Evolutionary conservation across 1,284 basidiomycete genomes (phyloP), one percentile per base, ranked within the genome.

Genomic region (Irpex sp.): DNA sequence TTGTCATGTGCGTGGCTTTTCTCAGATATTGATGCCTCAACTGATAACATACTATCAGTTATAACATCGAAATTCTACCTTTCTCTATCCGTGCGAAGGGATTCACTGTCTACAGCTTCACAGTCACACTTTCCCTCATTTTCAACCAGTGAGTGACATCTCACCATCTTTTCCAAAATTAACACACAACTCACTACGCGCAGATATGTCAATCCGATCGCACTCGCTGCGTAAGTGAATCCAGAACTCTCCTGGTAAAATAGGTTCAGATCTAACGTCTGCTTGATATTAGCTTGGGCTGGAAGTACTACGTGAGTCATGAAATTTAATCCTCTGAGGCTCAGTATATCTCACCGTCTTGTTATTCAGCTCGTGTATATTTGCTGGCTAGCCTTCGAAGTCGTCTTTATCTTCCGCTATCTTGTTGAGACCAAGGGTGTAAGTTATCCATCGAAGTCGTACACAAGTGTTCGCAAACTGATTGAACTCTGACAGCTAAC

Each of bases 51-150:
- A 1, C n/a, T 44, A n/a, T 9, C 44, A 74, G 72, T 17, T 86
- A 87, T 73, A 84, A 82, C 1, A 78, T 86, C 60, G 85, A 87
- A 71, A 86, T 86, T 65, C 72, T 86, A 57, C 85, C 85, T 0
- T 85, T 77, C 72, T 72, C 78, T 15, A 75, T 88, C 54, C 84
- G 86, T 49, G 83, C 87, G 19, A 87, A 88, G 74, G 86, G 85
- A 19, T 81, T 86, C 71, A 84, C 81, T 26, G 73, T 87, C 9
- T 84, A 82, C 76, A 82, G 81, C 72, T 81, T 85, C 64, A 67
- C 78, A 17, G 74, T 84, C 51, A 82, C 82, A 6, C 65, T 82
- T 4, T 81, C 84, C 0, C 72, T 85, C 37, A 81, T 85, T 59
- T 86, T 87, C 79, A 88, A 88, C 72, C 85, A 88, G 71, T 84